Evolutionary conservation across 495 filamentous ascomycete species (phyloP), one percentile per base, ranked within the genome.

Genomic region (Penicilliopsis zonata): DNA sequence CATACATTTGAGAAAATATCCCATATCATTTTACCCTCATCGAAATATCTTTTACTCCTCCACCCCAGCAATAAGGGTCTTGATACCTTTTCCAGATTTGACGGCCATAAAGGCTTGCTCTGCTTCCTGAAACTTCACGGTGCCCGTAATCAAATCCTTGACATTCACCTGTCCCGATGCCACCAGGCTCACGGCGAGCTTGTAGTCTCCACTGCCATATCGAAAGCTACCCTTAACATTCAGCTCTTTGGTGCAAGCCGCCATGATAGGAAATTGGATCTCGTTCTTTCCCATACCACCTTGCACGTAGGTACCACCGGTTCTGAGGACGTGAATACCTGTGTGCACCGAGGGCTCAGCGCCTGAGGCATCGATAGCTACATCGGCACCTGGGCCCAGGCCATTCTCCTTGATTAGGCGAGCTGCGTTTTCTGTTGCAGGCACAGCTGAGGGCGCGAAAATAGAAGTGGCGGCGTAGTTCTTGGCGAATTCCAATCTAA

Each of bases 301-400:
- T 44, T 79, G 72, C 2, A 78, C 71, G 38, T 69, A 76, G 4
- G 61, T 73, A 9, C 72, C 71, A 6, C 70, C 70, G 33, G 52
- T 57, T 21, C 60, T 63, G 7, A 69, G 47, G 18, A 63, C 61
- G 34, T 70, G 57, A 17, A 72, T 63, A 5, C 67, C 70, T 0
- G 64, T 64, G 40, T 69, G 59, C 12, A 76, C 63, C 6, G 61
- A 69, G 9, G 61, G 41, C 36, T 70, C 70, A 1, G 61, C 70
- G 0, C 70, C 72, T 1, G 69, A 72, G 16, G 69, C 70, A 36
- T 76, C 72, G 29, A 76, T 63, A 1, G 65, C 69, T 6, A 66
- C 63, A 49, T 78, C 70, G 2, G 66, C 64, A 7, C 70, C 73
- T 13, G 58, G 36, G 0, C 55, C 55, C 1, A 73, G 45, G 1